Conservation (phyloP, 164 flowering plant species). For the Sedum album region DNA sequence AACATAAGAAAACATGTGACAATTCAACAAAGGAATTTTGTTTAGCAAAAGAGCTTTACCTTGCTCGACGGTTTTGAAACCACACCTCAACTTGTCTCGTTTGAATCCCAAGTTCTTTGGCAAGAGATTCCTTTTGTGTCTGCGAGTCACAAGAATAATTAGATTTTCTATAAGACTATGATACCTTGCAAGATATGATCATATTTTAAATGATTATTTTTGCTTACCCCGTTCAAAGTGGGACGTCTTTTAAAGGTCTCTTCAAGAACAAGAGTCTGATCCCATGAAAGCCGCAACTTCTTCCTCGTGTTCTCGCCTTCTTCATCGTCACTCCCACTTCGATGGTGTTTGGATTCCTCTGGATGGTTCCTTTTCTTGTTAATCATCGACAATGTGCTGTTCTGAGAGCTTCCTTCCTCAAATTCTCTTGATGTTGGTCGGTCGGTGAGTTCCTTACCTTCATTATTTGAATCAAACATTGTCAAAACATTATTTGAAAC, state of each 20-base stretch:
- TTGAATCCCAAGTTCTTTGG: constrained; percentile 55
- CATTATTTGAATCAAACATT: background rate
- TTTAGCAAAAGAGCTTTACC: constrained; percentile 24
- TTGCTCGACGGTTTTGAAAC: constrained; percentile 88
- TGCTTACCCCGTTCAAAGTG: constrained; percentile 76
- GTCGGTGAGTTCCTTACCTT: background rate
- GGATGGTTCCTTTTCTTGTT: constrained; percentile 34
- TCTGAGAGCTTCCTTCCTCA: constrained; percentile 31
- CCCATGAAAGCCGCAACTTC: constrained; percentile 67
- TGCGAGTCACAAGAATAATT: constrained; percentile 16
- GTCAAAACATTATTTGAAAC: background rate
- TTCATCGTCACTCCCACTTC: constrained; percentile 73
- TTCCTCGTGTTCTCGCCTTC: constrained; percentile 68
- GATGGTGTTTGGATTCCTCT: constrained; percentile 34
- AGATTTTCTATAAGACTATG: background rate
- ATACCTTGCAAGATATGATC: background rate
- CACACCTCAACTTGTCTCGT: constrained; percentile 83
- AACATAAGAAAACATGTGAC: background rate
- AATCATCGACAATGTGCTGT: constrained; percentile 58
- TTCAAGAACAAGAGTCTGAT: constrained; percentile 76
- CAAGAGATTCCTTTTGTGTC: constrained; percentile 76
- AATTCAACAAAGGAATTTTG: background rate
- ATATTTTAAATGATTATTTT: background rate
- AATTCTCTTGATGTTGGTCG: background rate
- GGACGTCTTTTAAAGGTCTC: constrained; percentile 82